Base-by-base conservation (phyloP, 768 basidiomycete genomes). In the Panus rudis region DNA sequence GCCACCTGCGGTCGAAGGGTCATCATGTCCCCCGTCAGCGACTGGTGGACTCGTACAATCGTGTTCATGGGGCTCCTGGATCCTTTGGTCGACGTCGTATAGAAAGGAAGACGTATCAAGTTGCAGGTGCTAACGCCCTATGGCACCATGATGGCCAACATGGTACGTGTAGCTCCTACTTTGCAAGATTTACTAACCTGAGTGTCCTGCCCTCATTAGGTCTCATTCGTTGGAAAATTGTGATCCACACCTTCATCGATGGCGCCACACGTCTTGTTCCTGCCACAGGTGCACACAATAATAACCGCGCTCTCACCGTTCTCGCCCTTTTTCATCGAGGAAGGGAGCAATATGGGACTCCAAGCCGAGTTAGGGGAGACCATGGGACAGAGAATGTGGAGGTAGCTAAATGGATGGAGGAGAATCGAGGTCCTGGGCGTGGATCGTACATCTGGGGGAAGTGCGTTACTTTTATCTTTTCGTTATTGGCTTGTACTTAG, bases 141-240 rank as follows among this genome's bases (percentile, higher is more conserved):
- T 59, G 55, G 55, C 57, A 58, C 34, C 57, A 59, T 30, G 57
- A 59, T 42, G 58, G 57, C 2, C 57, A 59, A 30, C 57, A 59
- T 47, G 57, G 57, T 52, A 40, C 2, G 19, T n/a, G n/a, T n/a
- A n/a, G n/a, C n/a, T n/a, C n/a, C n/a, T n/a, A n/a, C n/a, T n/a
- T n/a, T n/a, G n/a, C n/a, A n/a, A n/a, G n/a, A 50, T 22, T 20
- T 12, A 25, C 7, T 6, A 12, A 22, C 24, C 12, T 32, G 6
- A 13, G 17, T 26, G 7, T 41, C 14, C 13, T 31, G 33, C 12
- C 37, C 19, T 32, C 20, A n/a, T 19, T 24, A 52, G 46, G 51
- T 16, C 46, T 58, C 6, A 53, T 59, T 14, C 42, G 51, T 13
- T 59, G 40, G 46, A 38, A 43, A 10, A 46, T 57, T 16, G 52